These are phyloP conservation scores for Russula sp. DNA, from an alignment of 768 basidiomycete genomes.

Conservation along the genomic window DNA sequence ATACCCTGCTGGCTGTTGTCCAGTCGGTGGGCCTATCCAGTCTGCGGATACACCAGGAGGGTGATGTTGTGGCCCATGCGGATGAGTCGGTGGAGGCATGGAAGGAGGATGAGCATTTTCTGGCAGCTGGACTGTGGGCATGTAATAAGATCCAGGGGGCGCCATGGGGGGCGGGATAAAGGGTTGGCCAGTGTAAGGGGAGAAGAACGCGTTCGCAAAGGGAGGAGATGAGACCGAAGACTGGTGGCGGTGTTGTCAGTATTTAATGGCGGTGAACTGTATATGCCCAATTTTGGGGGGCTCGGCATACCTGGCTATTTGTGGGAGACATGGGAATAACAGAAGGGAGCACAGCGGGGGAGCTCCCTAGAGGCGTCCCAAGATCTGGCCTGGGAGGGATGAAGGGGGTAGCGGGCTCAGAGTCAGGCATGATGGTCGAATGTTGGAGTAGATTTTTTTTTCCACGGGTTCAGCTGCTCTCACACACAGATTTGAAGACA, in stretches of 20 bases:
- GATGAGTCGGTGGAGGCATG: conserved; percentile 16
- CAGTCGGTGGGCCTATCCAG: conserved; percentile 34
- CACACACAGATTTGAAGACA: conserved; percentile 8
- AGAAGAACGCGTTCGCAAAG: conserved; percentile 20
- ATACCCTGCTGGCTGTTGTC: conserved; percentile 27
- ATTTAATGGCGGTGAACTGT: conserved; percentile 2
- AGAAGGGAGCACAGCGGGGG: conserved; percentile 31
- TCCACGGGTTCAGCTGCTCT: conserved; percentile 25
- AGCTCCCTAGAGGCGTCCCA: conserved; percentile 25
- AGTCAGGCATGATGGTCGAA: conserved; percentile 24
- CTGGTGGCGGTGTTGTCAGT: conserved; percentile 17
- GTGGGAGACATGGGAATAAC: conserved; percentile 35
- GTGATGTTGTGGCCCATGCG: conserved; percentile 25
- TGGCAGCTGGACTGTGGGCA: conserved; percentile 36
- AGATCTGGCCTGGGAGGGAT: conserved; percentile 36
- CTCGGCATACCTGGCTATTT: conserved; percentile 17
- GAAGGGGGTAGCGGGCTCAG: conserved; percentile 34
- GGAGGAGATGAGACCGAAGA: conserved; percentile 30
- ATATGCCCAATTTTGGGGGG: conserved; percentile 3
- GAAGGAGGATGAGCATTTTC: conserved; percentile 3
- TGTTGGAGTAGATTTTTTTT: neutral
- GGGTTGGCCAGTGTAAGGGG: conserved; percentile 28
- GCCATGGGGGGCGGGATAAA: conserved; percentile 25
- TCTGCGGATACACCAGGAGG: conserved; percentile 35
- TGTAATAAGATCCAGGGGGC: conserved; percentile 37